These are phyloP conservation scores for Chaetomium fimeti DNA, from an alignment of 495 filamentous ascomycete genomes.

Conservation along the genomic window DNA sequence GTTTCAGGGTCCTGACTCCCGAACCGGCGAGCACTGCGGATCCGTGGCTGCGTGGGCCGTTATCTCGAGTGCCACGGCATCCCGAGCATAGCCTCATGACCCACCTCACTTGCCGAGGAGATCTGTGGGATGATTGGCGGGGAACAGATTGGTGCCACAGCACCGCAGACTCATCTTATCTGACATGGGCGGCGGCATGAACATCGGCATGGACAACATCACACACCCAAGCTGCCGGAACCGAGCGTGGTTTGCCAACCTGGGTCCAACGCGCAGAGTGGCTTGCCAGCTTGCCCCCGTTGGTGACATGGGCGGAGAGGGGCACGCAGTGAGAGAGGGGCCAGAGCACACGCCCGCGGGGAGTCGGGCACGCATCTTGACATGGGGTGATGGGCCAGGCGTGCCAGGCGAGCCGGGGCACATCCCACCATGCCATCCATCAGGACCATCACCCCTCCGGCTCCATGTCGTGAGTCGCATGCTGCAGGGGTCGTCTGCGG, in stretches of 20 bases:
- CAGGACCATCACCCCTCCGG: background rate
- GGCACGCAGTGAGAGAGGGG: too few relatives aligned
- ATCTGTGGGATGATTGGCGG: background rate
- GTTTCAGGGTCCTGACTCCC: background rate
- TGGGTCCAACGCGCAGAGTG: background rate
- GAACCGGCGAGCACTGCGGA: background rate
- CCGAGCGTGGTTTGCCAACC: background rate
- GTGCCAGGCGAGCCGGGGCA: background rate
- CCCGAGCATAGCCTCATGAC: background rate
- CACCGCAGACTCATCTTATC: background rate
- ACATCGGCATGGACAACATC: background rate
- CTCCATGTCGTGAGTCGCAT: background rate
- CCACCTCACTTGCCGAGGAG: background rate
- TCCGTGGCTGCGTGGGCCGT: background rate
- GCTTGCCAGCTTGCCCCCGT: too few relatives aligned
- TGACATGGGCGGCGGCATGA: background rate
- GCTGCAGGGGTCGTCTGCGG: background rate
- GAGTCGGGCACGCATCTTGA: background rate
- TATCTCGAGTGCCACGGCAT: background rate
- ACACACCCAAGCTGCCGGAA: constrained; percentile 4
- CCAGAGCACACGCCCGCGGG: background rate
- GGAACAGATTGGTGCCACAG: background rate
- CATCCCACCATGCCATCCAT: background rate
- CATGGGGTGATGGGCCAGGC: background rate
- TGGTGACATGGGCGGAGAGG: too few relatives aligned